Conservation (phyloP, 1,139 yeast genomes). For the Pichia sp. region DNA sequence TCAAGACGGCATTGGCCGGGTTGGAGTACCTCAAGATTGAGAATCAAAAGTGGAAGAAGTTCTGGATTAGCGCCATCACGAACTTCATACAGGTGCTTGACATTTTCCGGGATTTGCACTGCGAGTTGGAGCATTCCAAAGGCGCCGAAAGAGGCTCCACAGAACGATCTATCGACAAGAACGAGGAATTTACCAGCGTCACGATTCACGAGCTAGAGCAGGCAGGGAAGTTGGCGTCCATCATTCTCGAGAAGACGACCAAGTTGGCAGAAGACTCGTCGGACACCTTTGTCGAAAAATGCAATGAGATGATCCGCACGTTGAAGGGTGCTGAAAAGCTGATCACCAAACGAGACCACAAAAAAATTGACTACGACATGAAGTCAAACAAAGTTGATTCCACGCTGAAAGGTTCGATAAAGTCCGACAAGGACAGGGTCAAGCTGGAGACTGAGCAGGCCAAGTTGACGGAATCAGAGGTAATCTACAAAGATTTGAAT, state of each 20-base stretch:
- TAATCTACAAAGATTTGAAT: slow-evolving; percentile 38
- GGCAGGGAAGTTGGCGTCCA: slow-evolving; percentile 32
- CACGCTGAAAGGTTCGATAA: slow-evolving; percentile 34
- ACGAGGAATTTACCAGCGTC: slow-evolving; percentile 27
- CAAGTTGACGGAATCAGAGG: slow-evolving; percentile 34
- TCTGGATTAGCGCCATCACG: slow-evolving; percentile 40
- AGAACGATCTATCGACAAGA: slow-evolving; percentile 16
- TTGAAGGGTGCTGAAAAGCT: slow-evolving; percentile 40
- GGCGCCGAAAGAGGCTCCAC: not conserved
- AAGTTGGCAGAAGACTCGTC: slow-evolving; percentile 35
- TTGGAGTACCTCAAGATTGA: slow-evolving; percentile 41
- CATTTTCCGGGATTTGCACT: slow-evolving; percentile 39
- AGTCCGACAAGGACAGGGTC: slow-evolving; percentile 40
- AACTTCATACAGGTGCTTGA: slow-evolving; percentile 36
- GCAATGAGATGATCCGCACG: slow-evolving; percentile 40
- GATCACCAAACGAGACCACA: slow-evolving; percentile 43
- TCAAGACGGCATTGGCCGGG: slow-evolving; percentile 42
- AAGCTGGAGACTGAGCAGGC: slow-evolving; percentile 36
- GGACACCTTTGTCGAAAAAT: slow-evolving; percentile 35
- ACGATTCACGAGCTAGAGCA: slow-evolving; percentile 30
- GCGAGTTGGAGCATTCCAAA: slow-evolving; percentile 5
- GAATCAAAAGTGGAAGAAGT: slow-evolving; percentile 35
- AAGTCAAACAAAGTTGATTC: slow-evolving; percentile 40
- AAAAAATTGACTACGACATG: slow-evolving; percentile 42
- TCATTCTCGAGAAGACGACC: slow-evolving; percentile 34